These are phyloP conservation scores for Xanthoconium separans DNA, from an alignment of 1,284 basidiomycete species.

Conservation along the genomic window DNA sequence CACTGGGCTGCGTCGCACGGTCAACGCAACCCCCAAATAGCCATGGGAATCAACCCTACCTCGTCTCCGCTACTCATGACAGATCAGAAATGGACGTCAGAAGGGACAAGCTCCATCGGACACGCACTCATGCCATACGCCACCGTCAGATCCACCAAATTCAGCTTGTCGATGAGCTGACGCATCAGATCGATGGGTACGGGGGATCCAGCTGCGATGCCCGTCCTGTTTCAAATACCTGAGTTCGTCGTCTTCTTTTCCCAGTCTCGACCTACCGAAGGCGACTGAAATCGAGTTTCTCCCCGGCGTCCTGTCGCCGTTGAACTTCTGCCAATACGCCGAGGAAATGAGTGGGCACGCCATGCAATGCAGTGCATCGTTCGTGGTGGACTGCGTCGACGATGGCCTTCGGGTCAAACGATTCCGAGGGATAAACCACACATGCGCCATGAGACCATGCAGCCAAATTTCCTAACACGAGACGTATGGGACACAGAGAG, in stretches of 20 bases:
- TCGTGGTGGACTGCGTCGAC: conserved; percentile 68
- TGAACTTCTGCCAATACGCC: conserved; percentile 70
- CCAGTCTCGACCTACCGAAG: conserved; percentile 47
- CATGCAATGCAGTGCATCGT: conserved; percentile 75
- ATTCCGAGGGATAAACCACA: conserved; percentile 73
- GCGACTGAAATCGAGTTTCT: conserved; percentile 44
- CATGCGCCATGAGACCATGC: conserved; percentile 74
- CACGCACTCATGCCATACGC: conserved; percentile 82
- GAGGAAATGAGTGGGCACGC: conserved; percentile 83
- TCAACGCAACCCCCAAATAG: background rate
- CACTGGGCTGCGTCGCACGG: conserved; percentile 55
- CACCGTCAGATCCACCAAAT: conserved; percentile 70
- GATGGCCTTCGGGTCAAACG: conserved; percentile 62
- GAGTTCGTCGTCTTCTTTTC: background rate
- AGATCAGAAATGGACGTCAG: conserved; percentile 21
- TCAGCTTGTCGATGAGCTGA: conserved; percentile 61
- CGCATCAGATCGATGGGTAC: conserved; percentile 81
- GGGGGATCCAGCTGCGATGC: conserved; percentile 77
- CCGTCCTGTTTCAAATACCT: conserved; percentile 49
- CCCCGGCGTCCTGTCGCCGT: conserved; percentile 46
- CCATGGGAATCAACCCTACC: conserved; percentile 30
- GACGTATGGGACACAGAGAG: conserved; percentile 43
- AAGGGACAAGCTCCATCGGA: background rate
- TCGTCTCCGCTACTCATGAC: conserved; percentile 53
- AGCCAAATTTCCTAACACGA: conserved; percentile 80